Evolutionary conservation across 768 basidiomycete species (phyloP).

Genomic region (Boletus rufocinnamomeus): DNA sequence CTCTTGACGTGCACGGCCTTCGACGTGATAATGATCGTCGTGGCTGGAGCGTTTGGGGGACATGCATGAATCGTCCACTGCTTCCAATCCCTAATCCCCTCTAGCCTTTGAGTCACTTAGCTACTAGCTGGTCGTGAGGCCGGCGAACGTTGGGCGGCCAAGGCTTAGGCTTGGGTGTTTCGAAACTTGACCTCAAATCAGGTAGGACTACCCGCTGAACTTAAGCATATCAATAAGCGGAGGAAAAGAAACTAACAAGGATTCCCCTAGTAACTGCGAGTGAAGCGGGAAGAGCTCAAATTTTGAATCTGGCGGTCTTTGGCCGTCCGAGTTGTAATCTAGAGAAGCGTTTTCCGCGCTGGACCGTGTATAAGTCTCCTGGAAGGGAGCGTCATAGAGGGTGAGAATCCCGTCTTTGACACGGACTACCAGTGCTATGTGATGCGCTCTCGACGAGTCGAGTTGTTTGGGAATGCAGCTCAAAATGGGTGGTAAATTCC

Average conservation of each 20-base stretch:
- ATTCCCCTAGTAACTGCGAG: slow-evolving; percentile 88
- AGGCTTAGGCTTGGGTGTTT: no score
- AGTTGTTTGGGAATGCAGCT: slow-evolving; percentile 87
- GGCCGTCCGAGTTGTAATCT: slow-evolving; percentile 75
- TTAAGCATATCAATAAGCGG: slow-evolving; percentile 90
- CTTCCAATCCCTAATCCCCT: not conserved
- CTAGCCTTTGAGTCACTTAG: not conserved
- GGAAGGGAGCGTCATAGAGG: slow-evolving; percentile 80
- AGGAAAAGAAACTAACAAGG: slow-evolving; percentile 92
- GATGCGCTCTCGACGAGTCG: slow-evolving; percentile 77
- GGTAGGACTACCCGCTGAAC: slow-evolving; percentile 83
- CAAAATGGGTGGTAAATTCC: slow-evolving; percentile 80
- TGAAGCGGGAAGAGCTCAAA: slow-evolving; percentile 85
- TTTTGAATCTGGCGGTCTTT: slow-evolving; percentile 73
- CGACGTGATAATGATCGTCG: slow-evolving; percentile 58
- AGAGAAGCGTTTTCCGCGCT: slow-evolving; percentile 72
- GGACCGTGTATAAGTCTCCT: slow-evolving; percentile 77
- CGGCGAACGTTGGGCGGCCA: not conserved
- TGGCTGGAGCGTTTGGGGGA: slow-evolving; percentile 8
- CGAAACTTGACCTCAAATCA: slow-evolving; percentile 69
- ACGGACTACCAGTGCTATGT: slow-evolving; percentile 62
- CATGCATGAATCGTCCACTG: not conserved
- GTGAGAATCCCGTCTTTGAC: slow-evolving; percentile 69
- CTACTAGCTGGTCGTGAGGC: not conserved
- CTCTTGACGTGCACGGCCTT: slow-evolving; percentile 18